Conservation (phyloP, 352 stramenopile species). For the Phytophthora sojae region DNA sequence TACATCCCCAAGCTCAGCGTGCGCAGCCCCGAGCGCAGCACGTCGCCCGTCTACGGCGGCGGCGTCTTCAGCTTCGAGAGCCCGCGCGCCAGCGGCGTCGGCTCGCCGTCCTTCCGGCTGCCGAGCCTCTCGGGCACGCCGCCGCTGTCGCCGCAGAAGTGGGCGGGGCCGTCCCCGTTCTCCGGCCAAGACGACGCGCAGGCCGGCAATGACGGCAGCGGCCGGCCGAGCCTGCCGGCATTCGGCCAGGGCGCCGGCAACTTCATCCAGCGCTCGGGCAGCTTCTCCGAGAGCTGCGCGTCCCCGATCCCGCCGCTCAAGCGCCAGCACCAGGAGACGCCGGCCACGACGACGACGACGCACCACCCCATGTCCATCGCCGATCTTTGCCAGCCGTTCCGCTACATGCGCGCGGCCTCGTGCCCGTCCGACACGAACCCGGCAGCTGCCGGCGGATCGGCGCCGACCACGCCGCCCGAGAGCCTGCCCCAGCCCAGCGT, state of each 20-base stretch:
- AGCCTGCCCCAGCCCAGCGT: not conserved
- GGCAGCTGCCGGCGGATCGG: slow-evolving; percentile 3
- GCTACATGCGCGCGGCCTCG: slow-evolving; percentile 71
- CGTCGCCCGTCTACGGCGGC: slow-evolving; percentile 23
- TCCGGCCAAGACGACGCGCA: slow-evolving; percentile 27
- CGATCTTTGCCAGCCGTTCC: slow-evolving; percentile 64
- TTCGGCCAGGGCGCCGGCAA: slow-evolving; percentile 23
- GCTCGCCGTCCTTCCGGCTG: slow-evolving; percentile 53
- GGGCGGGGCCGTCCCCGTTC: slow-evolving; percentile 30
- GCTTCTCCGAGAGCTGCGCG: slow-evolving; percentile 44
- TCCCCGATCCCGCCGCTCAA: slow-evolving; percentile 49
- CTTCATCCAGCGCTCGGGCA: slow-evolving; percentile 39
- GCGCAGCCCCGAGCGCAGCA: slow-evolving; percentile 36
- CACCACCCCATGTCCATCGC: slow-evolving; percentile 49
- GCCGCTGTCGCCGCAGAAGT: slow-evolving; percentile 58
- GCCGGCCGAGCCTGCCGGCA: slow-evolving; percentile 28
- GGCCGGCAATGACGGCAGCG: not conserved
- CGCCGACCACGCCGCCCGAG: slow-evolving; percentile 4
- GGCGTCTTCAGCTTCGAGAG: slow-evolving; percentile 37
- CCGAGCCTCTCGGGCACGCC: slow-evolving; percentile 52
- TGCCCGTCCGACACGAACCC: slow-evolving; percentile 78
- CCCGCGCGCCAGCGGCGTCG: slow-evolving; percentile 20
- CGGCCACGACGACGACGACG: not conserved
- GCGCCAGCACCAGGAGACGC: slow-evolving; percentile 34
- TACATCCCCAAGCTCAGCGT: slow-evolving; percentile 60